Percentiles rank a stretch among this genome's conserved stretches.
Conservation (phyloP, 768 basidiomycete species). For the Tubosaeta brunneosetosa region DNA sequence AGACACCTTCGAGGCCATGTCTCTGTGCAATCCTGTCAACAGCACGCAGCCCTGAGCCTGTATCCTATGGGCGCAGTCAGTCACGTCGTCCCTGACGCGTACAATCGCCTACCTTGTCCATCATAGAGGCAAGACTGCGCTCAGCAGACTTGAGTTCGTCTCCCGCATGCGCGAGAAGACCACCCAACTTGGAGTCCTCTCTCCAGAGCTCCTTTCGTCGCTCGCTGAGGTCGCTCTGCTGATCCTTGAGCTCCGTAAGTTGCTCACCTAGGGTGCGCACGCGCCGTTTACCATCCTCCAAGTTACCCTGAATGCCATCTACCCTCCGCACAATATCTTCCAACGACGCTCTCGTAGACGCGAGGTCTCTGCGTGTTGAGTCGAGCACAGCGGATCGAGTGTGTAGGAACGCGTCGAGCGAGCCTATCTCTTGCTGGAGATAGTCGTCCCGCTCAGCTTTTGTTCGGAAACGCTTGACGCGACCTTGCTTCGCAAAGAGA, state of each 20-base stretch:
- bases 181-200: conserved; percentile 86
- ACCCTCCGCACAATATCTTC: conserved; percentile 57
- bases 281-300: conserved; percentile 60
- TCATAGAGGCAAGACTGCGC: conserved; percentile 77
- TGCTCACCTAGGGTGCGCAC: conserved; percentile 60
- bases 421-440: conserved; percentile 71
- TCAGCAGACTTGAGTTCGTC: conserved; percentile 83
- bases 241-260: conserved; percentile 54
- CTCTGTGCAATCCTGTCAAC: conserved; percentile 81
- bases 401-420: conserved; percentile 57
- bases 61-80: conserved; percentile 57
- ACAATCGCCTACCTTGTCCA: conserved; percentile 74
- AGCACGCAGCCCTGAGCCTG: conserved; percentile 80
- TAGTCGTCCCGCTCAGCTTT: conserved; percentile 80
- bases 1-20: conserved; percentile 74
- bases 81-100: neutral
- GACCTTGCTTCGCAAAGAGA: conserved; percentile 87
- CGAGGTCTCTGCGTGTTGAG: conserved; percentile 47
- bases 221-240: conserved; percentile 67
- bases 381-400: conserved; percentile 55
- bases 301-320: conserved; percentile 48
- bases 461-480: conserved; percentile 78
- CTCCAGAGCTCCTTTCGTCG: conserved; percentile 91
- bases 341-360: conserved; percentile 43
- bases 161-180: conserved; percentile 66